Evolutionary conservation across 2,329 filamentous ascomycete species (phyloP), one percentile per base, ranked within the genome.

Genomic region (Neonectria faginata): DNA sequence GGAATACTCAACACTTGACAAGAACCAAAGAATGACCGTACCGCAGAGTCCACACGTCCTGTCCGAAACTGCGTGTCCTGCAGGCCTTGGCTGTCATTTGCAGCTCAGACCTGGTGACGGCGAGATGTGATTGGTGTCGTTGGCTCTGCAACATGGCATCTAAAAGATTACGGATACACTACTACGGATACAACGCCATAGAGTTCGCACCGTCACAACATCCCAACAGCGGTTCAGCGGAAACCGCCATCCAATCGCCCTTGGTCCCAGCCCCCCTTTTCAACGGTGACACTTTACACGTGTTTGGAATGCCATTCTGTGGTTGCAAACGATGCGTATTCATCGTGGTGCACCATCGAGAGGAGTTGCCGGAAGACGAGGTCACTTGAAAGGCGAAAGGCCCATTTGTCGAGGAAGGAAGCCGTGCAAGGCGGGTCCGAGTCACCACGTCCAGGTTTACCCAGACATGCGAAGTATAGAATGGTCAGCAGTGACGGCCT

Each of bases 41-140:
- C 57, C 50, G 53, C 57, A 61, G 66, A 68, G 63, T 71, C 52
- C 65, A 59, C 36, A 60, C 33, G 56, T 45, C 57, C 41, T 36
- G 42, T 68, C 65, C 55, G 53, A 62, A 69, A 68, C 68, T 62
- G 57, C 54, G 55, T 56, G 63, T 70, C 58, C 36, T 58, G 51
- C 60, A 65, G 64, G 57, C 56, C 51, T 41, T 60, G 47, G 50
- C 47, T 39, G 54, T 51, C 54, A 41, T 70, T 66, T 61, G 36
- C 61, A 67, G 67, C 70, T 67, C 63, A 67, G 57, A 60, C 47
- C 41, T 41, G 25, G 45, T 42, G 48, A 31, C 12, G 27, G 48
- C 20, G n/a, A 22, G 27, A 12, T 45, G 36, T 51, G 48, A 51
- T 51, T 33, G 27, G 22, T 20, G 50, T 59, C 31, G 18, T 51